phyloP scores from a whole-genome alignment of 768 basidiomycete species.

The Sutorius australiensis region DNA sequence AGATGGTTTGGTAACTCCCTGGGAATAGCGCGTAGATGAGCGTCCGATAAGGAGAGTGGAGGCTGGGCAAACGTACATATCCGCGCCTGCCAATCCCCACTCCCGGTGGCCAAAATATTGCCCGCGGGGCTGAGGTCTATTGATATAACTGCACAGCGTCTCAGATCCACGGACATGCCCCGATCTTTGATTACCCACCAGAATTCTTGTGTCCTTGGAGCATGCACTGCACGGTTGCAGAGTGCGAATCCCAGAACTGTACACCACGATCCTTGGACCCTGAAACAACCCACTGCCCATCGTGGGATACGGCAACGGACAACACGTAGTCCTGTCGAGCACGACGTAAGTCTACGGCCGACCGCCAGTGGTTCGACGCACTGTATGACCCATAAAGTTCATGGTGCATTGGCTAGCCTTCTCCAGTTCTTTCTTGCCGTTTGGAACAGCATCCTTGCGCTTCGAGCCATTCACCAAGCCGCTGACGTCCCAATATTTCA shows the following conservation, averaged over 20 bases:
- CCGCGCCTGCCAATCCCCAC: conserved; percentile 68
- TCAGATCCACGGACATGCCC: conserved; percentile 6
- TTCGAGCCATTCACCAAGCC: conserved; percentile 30
- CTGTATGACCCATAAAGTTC: conserved; percentile 89
- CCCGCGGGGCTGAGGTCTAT: conserved; percentile 65
- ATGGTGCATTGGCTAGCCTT: conserved; percentile 61
- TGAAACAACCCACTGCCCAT: conserved; percentile 92
- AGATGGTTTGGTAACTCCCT: conserved; percentile 33
- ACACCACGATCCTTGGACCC: conserved; percentile 96
- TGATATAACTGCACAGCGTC: conserved; percentile 51
- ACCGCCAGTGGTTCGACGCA: conserved; percentile 28
- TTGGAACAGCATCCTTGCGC: conserved; percentile 35
- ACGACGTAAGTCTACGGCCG: background rate
- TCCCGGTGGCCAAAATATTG: conserved; percentile 62
- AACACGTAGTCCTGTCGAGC: conserved; percentile 61
- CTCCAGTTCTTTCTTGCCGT: conserved; percentile 48
- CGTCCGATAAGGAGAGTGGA: background rate
- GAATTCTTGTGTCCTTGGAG: conserved; percentile 76
- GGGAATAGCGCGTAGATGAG: conserved; percentile 3
- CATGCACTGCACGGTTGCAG: conserved; percentile 85
- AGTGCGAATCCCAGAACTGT: conserved; percentile 86
- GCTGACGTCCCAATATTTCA: conserved; percentile 82
- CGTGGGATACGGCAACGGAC: conserved; percentile 78
- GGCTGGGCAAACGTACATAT: conserved; percentile 47
- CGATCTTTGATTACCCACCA: conserved; percentile 37